phyloP scores from a whole-genome alignment of 352 stramenopile species.

The Thraustotheca clavata region DNA sequence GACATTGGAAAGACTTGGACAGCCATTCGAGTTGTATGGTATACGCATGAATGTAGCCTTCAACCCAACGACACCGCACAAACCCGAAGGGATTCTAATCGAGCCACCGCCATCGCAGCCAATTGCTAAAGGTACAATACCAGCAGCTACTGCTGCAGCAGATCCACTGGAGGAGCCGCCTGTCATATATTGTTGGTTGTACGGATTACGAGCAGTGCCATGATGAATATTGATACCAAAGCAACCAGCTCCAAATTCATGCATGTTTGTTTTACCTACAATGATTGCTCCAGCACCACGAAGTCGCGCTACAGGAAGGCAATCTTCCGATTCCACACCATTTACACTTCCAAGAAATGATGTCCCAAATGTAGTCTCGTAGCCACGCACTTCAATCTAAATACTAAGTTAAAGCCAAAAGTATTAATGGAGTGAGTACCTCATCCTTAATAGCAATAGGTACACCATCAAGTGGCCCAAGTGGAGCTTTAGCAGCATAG shows the following conservation, averaged over 20 bases:
- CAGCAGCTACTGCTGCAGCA: slow-evolving; percentile 76
- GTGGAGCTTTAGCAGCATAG: slow-evolving; percentile 48
- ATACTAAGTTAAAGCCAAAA: background rate
- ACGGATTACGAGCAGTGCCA: slow-evolving; percentile 74
- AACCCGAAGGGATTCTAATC: slow-evolving; percentile 82
- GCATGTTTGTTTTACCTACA: slow-evolving; percentile 84
- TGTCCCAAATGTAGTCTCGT: slow-evolving; percentile 63
- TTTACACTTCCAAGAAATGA: slow-evolving; percentile 55
- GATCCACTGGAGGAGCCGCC: slow-evolving; percentile 88
- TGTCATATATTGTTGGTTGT: slow-evolving; percentile 75
- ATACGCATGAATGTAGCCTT: slow-evolving; percentile 80
- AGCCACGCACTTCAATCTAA: slow-evolving; percentile 52
- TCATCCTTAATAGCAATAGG: slow-evolving; percentile 86
- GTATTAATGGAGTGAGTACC: background rate
- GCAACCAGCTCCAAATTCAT: slow-evolving; percentile 70
- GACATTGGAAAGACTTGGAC: slow-evolving; percentile 59
- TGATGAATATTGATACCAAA: slow-evolving; percentile 75
- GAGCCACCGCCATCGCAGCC: slow-evolving; percentile 84
- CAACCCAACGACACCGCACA: slow-evolving; percentile 85
- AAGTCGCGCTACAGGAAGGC: slow-evolving; percentile 46
- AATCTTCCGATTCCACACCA: slow-evolving; percentile 36
- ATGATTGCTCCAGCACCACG: slow-evolving; percentile 75
- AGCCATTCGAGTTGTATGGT: slow-evolving; percentile 42
- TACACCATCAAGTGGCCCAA: slow-evolving; percentile 83
- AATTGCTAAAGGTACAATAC: slow-evolving; percentile 81